These are phyloP conservation scores for Erodium maritimum DNA, from an alignment of 345 rosid genomes.

Conservation along the genomic window DNA sequence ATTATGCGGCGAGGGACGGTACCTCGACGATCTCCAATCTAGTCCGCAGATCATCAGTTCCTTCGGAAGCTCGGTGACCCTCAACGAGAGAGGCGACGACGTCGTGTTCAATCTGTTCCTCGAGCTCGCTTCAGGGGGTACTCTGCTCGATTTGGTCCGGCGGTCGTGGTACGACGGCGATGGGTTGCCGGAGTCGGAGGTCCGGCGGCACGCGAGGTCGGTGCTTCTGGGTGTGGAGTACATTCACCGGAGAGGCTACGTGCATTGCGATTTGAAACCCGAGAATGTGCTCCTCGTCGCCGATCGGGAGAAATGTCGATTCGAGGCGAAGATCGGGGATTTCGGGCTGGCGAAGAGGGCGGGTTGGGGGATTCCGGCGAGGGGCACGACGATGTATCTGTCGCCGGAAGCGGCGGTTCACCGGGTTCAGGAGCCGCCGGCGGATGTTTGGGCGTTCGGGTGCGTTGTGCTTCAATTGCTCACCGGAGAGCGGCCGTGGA, in stretches of 20 bases:
- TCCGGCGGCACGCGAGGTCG: background rate
- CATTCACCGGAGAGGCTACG: slow-evolving; percentile 1
- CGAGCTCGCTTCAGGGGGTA: background rate
- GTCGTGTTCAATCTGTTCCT: background rate
- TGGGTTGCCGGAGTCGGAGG: slow-evolving; percentile 1
- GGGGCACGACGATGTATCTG: slow-evolving; percentile 3
- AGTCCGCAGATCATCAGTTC: slow-evolving; percentile 2
- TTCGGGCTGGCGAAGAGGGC: background rate
- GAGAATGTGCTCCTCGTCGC: slow-evolving; percentile 3
- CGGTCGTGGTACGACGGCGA: background rate
- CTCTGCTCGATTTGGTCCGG: slow-evolving; percentile 1
- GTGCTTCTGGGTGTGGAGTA: slow-evolving; percentile 2
- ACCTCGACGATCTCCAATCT: background rate
- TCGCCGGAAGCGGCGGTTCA: slow-evolving; percentile 2
- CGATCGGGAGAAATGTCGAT: background rate
- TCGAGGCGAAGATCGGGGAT: slow-evolving; percentile 2
- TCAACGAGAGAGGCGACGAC: background rate
- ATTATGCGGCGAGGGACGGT: background rate
- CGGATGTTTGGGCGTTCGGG: slow-evolving; percentile 9
- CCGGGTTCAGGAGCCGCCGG: background rate
- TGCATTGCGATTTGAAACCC: slow-evolving; percentile 10
- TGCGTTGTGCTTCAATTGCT: slow-evolving; percentile 4
- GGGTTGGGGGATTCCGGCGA: background rate
- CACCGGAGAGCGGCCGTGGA: slow-evolving; percentile 2
- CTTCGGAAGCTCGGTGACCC: slow-evolving; percentile 2